Evolutionary conservation across 2,329 filamentous ascomycete species (phyloP), one percentile per base, ranked within the genome.

Genomic region (Penicillium corylophilum): DNA sequence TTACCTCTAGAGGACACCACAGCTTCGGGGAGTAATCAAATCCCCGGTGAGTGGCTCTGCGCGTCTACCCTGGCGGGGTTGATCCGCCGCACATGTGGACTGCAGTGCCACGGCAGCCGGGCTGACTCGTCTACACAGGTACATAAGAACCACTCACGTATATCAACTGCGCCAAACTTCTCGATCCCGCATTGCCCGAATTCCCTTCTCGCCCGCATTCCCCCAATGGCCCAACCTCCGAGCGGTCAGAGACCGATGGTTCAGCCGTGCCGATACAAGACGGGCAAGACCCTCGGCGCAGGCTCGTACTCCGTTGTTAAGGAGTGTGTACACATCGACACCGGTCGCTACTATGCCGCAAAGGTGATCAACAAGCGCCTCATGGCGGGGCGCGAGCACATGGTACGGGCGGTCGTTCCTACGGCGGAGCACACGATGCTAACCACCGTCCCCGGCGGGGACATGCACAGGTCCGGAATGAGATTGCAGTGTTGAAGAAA

Each of bases 281-380:
- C 95, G 6, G 94, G 94, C 59, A 99, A 99, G 81, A 97, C 94
- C 22, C 79, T 99, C 50, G 94, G 94, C 57, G 92, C 94, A 29
- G 94, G 94, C 59, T 96, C 92, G 51, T 99, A 99, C 76, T 96
- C 92, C 33, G 94, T 97, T 44, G 94, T 99, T 57, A 97, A 97
- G 74, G 94, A 99, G 77, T 99, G 94, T 71, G 92, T 97, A 24
- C 94, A 99, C 72, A 97, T 97, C 67, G 93, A 97, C 64, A 97
- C 94, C 0, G 93, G 93, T 41, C 86, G 92, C 61, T 97, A 96
- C 75, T 99, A 97, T 85, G 94, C 94, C 24, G 93, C 94, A 56
- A 99, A 99, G 74, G 94, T 99, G 57, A 99, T 99, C 75, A 99
- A 99, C 78, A 99, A 99, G 81, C 83, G 93, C 51, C 79, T 99